A percentile compares a stretch with the other conserved stretches of the same genome.
phyloP scores from a whole-genome alignment of 164 flowering plant genomes.

The Aristolochia contorta region DNA sequence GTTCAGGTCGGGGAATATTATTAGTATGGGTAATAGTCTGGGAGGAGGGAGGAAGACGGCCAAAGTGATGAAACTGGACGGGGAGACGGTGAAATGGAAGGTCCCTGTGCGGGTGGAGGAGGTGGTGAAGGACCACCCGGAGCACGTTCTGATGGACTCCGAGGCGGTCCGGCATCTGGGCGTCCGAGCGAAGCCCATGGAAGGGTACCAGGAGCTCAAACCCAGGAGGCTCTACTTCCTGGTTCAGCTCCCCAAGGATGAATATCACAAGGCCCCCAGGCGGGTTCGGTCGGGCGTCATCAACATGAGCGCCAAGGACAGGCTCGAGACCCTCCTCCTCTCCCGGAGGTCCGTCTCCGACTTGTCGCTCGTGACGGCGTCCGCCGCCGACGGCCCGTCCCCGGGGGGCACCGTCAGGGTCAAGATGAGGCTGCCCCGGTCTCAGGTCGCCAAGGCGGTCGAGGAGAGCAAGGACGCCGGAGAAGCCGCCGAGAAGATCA shows the following conservation, averaged over 20 bases:
- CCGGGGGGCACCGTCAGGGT: neutral
- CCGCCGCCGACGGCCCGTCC: neutral
- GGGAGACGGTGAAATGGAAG: constrained; percentile 37
- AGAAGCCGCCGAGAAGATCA: constrained; percentile 64
- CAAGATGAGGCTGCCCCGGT: constrained; percentile 51
- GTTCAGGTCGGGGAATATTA: too few species aligned
- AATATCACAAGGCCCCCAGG: constrained; percentile 16
- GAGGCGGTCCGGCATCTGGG: constrained; percentile 40
- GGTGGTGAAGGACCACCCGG: constrained; percentile 36
- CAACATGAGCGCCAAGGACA: constrained; percentile 44
- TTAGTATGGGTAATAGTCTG: constrained; percentile 41
- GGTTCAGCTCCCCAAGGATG: constrained; percentile 32
- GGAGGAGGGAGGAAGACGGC: constrained; percentile 36
- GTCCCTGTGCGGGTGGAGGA: constrained; percentile 31
- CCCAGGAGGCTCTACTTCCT: constrained; percentile 41
- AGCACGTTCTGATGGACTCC: constrained; percentile 38
- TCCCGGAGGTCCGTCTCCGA: constrained; percentile 35
- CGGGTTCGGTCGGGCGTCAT: constrained; percentile 32
- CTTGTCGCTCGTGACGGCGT: constrained; percentile 14
- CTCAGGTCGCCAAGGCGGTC: constrained; percentile 56
- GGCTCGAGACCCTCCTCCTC: constrained; percentile 46
- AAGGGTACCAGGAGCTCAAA: constrained; percentile 28
- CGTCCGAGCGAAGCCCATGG: constrained; percentile 41
- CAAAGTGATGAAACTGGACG: constrained; percentile 48
- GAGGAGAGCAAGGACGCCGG: constrained; percentile 42